Conservation (phyloP, 352 stramenopile genomes). For the Globisporangium viniferum region DNA sequence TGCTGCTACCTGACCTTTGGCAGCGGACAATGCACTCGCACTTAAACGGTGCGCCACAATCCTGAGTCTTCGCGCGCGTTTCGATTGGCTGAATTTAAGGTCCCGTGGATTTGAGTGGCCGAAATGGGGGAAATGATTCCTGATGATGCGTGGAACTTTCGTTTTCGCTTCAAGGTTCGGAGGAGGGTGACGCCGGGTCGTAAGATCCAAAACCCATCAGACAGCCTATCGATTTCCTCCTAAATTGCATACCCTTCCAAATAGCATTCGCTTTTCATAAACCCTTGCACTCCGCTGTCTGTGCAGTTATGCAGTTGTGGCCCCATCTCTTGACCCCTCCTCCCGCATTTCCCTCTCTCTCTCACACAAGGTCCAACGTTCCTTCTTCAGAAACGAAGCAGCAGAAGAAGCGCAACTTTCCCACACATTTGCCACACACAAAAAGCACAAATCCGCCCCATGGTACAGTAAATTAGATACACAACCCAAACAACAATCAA, state of each 20-base stretch:
- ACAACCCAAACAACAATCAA: background rate
- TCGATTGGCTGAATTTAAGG: slow-evolving; percentile 4
- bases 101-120: background rate
- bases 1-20: slow-evolving; percentile 1
- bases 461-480: background rate
- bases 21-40: background rate
- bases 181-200: slow-evolving; percentile 3
- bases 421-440: too few relatives aligned
- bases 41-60: background rate
- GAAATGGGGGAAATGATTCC: slow-evolving; percentile 3
- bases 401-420: background rate
- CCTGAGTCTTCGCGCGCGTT: background rate
- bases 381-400: slow-evolving; percentile 8
- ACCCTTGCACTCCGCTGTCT: background rate
- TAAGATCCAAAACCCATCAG: slow-evolving; percentile 10
- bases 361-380: background rate
- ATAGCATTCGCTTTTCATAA: background rate
- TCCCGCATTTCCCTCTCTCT: background rate
- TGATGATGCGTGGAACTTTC: slow-evolving; percentile 4
- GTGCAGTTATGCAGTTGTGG: background rate
- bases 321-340: background rate
- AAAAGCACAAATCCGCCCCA: background rate
- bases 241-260: slow-evolving; percentile 3
- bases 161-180: background rate
- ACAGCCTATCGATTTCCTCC: background rate